Evolutionary conservation across 2,329 filamentous ascomycete species (phyloP).

Genomic region (Fusarium sp.): DNA sequence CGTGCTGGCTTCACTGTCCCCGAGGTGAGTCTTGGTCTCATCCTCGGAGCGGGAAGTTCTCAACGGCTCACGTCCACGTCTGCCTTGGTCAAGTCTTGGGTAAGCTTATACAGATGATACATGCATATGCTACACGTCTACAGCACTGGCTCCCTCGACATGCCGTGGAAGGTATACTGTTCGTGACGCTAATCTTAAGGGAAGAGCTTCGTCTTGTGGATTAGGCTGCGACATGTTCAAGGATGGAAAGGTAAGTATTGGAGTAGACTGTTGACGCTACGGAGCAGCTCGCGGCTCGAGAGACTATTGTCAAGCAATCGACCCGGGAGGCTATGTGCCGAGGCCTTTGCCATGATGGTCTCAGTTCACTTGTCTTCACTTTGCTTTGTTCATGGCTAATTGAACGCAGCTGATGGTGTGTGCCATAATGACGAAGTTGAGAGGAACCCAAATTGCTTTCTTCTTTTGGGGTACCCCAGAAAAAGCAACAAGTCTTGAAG

Average conservation of each 20-base stretch:
- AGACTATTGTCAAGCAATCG: slow-evolving; percentile 41
- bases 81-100: slow-evolving; percentile 52
- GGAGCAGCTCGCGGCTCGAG: slow-evolving; percentile 8
- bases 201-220: slow-evolving; percentile 27
- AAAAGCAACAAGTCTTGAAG: slow-evolving; percentile 23
- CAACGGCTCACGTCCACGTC: slow-evolving; percentile 52
- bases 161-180: slow-evolving; percentile 49
- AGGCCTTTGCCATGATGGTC: slow-evolving; percentile 29
- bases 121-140: background rate
- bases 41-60: slow-evolving; percentile 54
- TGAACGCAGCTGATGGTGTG: slow-evolving; percentile 39
- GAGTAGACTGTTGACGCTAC: slow-evolving; percentile 43
- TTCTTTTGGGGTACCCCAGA: slow-evolving; percentile 47
- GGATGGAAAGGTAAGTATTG: slow-evolving; percentile 35
- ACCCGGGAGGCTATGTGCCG: slow-evolving; percentile 50
- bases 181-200: slow-evolving; percentile 45
- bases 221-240: slow-evolving; percentile 40
- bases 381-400: background rate
- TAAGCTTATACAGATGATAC: slow-evolving; percentile 33
- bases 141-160: slow-evolving; percentile 20
- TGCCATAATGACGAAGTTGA: slow-evolving; percentile 51
- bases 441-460: slow-evolving; percentile 52
- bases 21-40: slow-evolving; percentile 53
- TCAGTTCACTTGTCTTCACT: background rate
- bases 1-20: slow-evolving; percentile 52